phyloP scores from a whole-genome alignment of 2,329 filamentous ascomycete genomes.

The Amauroascus niger region DNA sequence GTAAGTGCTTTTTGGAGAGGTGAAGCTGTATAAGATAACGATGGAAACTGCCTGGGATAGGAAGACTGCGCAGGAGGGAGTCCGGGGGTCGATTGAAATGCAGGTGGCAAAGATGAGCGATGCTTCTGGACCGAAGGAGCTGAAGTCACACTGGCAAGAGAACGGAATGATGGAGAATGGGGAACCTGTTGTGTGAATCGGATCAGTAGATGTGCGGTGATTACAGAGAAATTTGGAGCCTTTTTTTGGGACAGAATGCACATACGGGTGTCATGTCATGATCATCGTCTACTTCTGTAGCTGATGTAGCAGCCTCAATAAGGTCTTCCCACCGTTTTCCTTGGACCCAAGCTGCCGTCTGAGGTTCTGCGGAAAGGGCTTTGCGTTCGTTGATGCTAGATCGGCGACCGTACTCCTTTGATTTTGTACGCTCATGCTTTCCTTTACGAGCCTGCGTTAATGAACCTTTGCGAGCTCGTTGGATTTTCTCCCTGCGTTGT shows the following conservation, averaged over 20 bases:
- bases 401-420: constrained; percentile 63
- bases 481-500: constrained; percentile 61
- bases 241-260: too few species aligned
- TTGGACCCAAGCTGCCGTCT: constrained; percentile 58
- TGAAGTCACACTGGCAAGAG: constrained; percentile 33
- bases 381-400: constrained; percentile 68
- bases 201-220: not conserved
- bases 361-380: constrained; percentile 76
- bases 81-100: constrained; percentile 42
- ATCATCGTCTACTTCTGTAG: constrained; percentile 81
- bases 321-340: constrained; percentile 94
- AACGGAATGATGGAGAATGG: constrained; percentile 33
- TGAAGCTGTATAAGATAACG: constrained; percentile 63
- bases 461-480: constrained; percentile 73
- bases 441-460: constrained; percentile 61
- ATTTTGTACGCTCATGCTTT: constrained; percentile 73
- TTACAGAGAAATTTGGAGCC: not conserved
- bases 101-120: constrained; percentile 53
- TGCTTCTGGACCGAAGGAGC: constrained; percentile 37
- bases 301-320: constrained; percentile 86
- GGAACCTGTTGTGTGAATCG: constrained; percentile 24
- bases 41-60: constrained; percentile 35
- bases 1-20: constrained; percentile 85
- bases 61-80: constrained; percentile 33
- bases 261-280: constrained; percentile 76